A percentile compares a stretch with the other conserved stretches of the same genome.
Conservation (phyloP, 1,284 basidiomycete species). For the Flammula alnicola region DNA sequence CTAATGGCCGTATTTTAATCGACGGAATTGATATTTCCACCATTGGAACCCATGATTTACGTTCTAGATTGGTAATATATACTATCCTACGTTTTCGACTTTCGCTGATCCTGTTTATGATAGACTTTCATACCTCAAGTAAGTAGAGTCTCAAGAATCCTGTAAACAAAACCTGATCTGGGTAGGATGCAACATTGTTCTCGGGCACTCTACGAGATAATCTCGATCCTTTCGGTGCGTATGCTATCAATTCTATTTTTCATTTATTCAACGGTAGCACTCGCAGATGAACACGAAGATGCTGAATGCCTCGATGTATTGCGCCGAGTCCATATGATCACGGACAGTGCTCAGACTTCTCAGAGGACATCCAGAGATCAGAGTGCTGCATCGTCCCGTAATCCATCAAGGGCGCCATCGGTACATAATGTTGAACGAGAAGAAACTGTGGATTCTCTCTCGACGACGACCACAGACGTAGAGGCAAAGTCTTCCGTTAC, state of each 20-base stretch:
- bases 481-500: slow-evolving; percentile 61
- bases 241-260: not conserved
- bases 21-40: slow-evolving; percentile 90
- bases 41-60: slow-evolving; percentile 86
- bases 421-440: slow-evolving; percentile 42
- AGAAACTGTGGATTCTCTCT: slow-evolving; percentile 36
- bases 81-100: not conserved
- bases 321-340: slow-evolving; percentile 67
- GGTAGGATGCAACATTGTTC: slow-evolving; percentile 80
- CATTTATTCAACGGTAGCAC: no score
- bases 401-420: slow-evolving; percentile 53
- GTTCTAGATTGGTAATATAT: slow-evolving; percentile 67
- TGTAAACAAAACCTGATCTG: slow-evolving; percentile 24
- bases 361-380: no score
- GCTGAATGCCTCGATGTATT: slow-evolving; percentile 74
- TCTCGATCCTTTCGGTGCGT: slow-evolving; percentile 79
- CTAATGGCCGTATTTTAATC: slow-evolving; percentile 77
- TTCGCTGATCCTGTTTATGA: slow-evolving; percentile 5
- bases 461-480: slow-evolving; percentile 49
- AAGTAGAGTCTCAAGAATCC: slow-evolving; percentile 11
- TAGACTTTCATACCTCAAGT: slow-evolving; percentile 85
- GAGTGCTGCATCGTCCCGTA: slow-evolving; percentile 42
- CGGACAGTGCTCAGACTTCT: slow-evolving; percentile 51
- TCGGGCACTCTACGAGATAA: slow-evolving; percentile 87
- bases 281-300: slow-evolving; percentile 77